Conservation (phyloP, 1,284 basidiomycete species). For the Leccinum subrobustum region DNA sequence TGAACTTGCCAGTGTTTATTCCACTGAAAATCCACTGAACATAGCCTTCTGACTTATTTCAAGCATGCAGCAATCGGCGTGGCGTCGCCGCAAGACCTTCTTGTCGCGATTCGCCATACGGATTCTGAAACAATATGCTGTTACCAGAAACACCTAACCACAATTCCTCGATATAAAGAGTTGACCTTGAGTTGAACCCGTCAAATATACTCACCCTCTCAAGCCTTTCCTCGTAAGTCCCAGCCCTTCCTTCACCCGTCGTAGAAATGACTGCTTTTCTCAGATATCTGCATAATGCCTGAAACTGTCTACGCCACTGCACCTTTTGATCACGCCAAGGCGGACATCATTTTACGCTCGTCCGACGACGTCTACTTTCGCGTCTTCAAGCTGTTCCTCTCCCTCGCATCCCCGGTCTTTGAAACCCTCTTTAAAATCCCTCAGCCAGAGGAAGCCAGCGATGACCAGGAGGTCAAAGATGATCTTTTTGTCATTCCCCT, state of each 20-base stretch:
- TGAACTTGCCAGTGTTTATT: too few species aligned
- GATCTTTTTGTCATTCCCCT: slow-evolving; percentile 24
- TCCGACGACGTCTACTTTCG: slow-evolving; percentile 31
- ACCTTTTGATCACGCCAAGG: slow-evolving; percentile 23
- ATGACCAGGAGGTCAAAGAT: slow-evolving; percentile 8
- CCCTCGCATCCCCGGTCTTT: slow-evolving; percentile 38
- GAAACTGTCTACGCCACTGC: background rate
- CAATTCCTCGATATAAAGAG: too few species aligned
- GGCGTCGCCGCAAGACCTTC: too few species aligned
- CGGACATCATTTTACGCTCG: slow-evolving; percentile 36
- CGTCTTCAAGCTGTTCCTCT: slow-evolving; percentile 35
- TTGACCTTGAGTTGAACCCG: too few species aligned
- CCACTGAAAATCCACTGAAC: too few species aligned
- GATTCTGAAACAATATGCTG: too few species aligned
- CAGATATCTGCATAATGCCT: slow-evolving; percentile 5
- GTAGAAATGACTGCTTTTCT: background rate
- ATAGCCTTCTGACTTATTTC: background rate
- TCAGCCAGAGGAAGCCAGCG: slow-evolving; percentile 9
- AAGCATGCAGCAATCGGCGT: background rate
- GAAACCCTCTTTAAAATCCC: slow-evolving; percentile 37
- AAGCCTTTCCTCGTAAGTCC: background rate
- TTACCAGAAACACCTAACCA: too few species aligned
- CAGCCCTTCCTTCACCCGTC: too few species aligned
- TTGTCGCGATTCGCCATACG: too few species aligned
- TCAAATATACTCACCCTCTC: background rate